Conservation (phyloP, 2,329 filamentous ascomycete species). For the Colletotrichum destructivum region DNA sequence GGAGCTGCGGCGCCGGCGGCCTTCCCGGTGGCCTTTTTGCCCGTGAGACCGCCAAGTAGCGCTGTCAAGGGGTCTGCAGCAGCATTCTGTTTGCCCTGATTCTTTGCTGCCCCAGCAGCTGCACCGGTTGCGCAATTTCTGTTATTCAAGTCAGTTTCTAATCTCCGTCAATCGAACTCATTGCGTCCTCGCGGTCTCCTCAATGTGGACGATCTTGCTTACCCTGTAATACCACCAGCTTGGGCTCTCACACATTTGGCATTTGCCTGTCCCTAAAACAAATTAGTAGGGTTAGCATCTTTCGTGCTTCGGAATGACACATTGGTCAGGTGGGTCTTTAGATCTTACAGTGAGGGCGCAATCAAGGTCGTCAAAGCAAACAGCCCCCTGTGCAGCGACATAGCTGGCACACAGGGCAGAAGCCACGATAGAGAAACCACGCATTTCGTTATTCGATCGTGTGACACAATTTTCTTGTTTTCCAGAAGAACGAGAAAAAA, state of each 20-base stretch:
- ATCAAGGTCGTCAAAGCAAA: slow-evolving; percentile 38
- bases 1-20: slow-evolving; percentile 11
- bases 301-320: neutral
- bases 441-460: slow-evolving; percentile 2
- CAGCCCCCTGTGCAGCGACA: slow-evolving; percentile 34
- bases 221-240: slow-evolving; percentile 31
- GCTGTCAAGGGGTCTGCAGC: no score
- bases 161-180: no score
- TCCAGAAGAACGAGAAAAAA: neutral
- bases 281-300: neutral
- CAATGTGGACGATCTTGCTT: neutral
- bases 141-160: neutral
- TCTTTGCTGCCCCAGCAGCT: slow-evolving; percentile 1
- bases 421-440: slow-evolving; percentile 23
- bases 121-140: slow-evolving; percentile 23
- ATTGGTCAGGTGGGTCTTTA: no score
- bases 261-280: slow-evolving; percentile 23
- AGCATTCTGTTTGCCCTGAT: no score
- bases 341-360: slow-evolving; percentile 28
- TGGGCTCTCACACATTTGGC: slow-evolving; percentile 38
- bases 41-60: no score
- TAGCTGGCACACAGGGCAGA: slow-evolving; percentile 32
- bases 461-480: no score
- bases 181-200: no score
- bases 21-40: neutral